Evolutionary conservation across 2,329 filamentous ascomycete genomes (phyloP), one percentile per base, ranked within the genome.

Genomic region (Sporothrix globosa): DNA sequence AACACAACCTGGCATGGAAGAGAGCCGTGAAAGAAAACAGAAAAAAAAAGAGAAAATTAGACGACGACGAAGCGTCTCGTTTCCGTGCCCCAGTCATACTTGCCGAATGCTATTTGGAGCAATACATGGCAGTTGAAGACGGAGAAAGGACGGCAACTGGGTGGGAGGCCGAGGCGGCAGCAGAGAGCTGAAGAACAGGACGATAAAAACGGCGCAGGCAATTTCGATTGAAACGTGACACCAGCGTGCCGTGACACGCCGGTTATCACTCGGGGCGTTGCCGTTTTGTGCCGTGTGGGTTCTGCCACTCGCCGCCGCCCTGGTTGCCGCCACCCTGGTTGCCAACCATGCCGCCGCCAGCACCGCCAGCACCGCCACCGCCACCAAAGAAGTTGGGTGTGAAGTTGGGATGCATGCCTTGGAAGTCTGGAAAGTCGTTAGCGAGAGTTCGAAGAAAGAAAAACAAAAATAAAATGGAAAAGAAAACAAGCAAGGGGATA

Each of bases 221-320:
- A 34, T 34, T 34, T 34, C 7, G 5, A 34, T 6, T 34, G 30
- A 34, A 7, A 34, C 3, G 27, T 30, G 27, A 30, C 7, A 34
- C 34, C 34, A 9, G 34, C 34, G 27, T 44, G 41, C 7, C 17
- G 30, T 21, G n/a, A 21, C 14, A 4, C 13, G 30, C 69, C 68
- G 56, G 60, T 13, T 14, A 34, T 70, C 73, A 75, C 67, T 74
- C 92, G 72, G 91, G 91, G 73, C 92, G 87, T 74, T 91, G 90
- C 74, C 92, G 85, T 82, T 96, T 96, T 3, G 90, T 89, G 41
- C 91, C 91, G 75, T 95, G 92, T 6, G 92, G 92, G 76, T 95
- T 95, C 84, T 91, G 92, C 80, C 88, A 88, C 69, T 90, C 89
- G 71, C 88, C 81, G 70, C 80, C 80, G 63, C 80, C 81, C 73